Conservation (phyloP, 306 rosid genomes). For the Echinosophora koreensis region DNA sequence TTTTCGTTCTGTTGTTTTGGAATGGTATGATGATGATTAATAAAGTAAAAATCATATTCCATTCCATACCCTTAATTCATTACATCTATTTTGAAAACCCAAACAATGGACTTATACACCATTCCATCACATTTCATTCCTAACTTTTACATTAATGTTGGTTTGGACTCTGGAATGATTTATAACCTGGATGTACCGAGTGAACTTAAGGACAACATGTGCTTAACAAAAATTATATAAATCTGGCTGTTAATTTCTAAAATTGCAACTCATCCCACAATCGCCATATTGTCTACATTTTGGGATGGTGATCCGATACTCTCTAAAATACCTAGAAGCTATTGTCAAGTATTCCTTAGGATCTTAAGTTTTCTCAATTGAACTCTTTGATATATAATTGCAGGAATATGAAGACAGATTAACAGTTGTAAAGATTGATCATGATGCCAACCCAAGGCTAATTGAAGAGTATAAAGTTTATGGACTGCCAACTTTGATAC, state of each 20-base stretch:
- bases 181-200: neutral
- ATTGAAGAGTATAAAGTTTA: slow-evolving; percentile 81
- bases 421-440: slow-evolving; percentile 82
- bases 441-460: slow-evolving; percentile 78
- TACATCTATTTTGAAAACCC: too few relatives aligned
- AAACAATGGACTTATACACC: too few relatives aligned
- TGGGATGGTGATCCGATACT: neutral
- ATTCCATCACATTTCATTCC: too few relatives aligned
- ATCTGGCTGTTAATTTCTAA: too few relatives aligned
- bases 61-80: too few relatives aligned
- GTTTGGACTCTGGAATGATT: too few relatives aligned
- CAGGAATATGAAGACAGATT: slow-evolving; percentile 85
- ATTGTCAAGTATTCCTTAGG: slow-evolving; percentile 20
- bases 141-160: too few relatives aligned
- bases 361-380: slow-evolving; percentile 14
- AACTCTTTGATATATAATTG: slow-evolving; percentile 12
- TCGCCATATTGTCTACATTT: neutral
- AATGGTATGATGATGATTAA: too few relatives aligned
- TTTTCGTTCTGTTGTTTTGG: too few relatives aligned
- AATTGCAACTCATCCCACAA: neutral
- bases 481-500: slow-evolving; percentile 80
- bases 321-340: neutral
- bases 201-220: neutral
- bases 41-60: too few relatives aligned
- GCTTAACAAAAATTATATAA: too few relatives aligned